A percentile compares a stretch with the other conserved stretches of the same genome.
Evolutionary conservation across 371 early-diverging fungal species (phyloP).

Genomic region (Rhizopus sp.): DNA sequence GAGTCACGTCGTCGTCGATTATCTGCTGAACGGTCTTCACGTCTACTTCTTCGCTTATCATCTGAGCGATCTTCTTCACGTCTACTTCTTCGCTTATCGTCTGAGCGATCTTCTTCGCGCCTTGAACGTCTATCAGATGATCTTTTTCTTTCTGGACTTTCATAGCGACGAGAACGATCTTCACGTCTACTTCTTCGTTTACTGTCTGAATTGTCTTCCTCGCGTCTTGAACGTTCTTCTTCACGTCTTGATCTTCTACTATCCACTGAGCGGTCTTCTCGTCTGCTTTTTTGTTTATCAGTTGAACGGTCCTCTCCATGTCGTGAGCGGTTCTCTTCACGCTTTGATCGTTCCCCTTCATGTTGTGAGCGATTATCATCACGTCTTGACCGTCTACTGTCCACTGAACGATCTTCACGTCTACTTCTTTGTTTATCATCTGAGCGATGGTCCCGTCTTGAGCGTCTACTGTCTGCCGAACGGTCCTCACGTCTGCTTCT

Average conservation of each 20-base stretch:
- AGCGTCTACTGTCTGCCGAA: background rate
- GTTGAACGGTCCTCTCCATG: background rate
- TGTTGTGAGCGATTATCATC: constrained; percentile 1
- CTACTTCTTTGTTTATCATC: background rate
- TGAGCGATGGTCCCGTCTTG: background rate
- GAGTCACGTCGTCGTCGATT: background rate
- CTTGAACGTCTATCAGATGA: background rate
- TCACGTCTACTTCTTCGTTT: no score
- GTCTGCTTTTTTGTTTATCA: background rate
- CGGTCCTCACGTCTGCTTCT: background rate
- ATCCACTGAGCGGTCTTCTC: background rate
- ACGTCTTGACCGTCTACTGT: background rate
- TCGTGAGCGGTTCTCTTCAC: background rate
- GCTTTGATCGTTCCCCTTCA: background rate
- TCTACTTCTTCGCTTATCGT: background rate
- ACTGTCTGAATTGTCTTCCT: background rate
- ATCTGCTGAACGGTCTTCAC: no score
- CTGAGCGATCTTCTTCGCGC: background rate
- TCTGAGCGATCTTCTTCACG: background rate
- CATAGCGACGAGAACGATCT: no score
- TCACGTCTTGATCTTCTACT: background rate
- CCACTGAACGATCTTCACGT: background rate
- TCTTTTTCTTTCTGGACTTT: background rate
- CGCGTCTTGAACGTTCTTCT: background rate
- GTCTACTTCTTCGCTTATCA: background rate